These are phyloP conservation scores for Trichophyton rubrum DNA, from an alignment of 2,329 filamentous ascomycete genomes.

Conservation along the genomic window DNA sequence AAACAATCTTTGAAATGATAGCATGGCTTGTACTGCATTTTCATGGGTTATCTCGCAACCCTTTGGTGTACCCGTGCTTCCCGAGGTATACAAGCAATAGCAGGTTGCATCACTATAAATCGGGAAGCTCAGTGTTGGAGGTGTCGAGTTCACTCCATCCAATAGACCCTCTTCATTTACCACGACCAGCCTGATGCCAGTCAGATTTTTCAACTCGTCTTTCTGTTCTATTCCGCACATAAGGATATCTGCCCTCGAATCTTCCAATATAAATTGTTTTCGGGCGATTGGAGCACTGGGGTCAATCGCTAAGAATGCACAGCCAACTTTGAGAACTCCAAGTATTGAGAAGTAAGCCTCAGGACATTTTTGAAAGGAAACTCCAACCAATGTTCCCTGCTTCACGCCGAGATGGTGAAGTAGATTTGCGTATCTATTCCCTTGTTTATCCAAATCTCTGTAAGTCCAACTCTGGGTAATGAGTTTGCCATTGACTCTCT, in stretches of 20 bases:
- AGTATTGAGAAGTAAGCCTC: slow-evolving; percentile 73
- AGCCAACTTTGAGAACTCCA: slow-evolving; percentile 70
- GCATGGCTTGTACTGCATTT: slow-evolving; percentile 79
- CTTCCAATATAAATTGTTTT: slow-evolving; percentile 64
- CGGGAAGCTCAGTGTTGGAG: slow-evolving; percentile 23
- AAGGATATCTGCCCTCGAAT: slow-evolving; percentile 55
- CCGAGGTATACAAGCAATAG: slow-evolving; percentile 79
- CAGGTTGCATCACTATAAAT: slow-evolving; percentile 47
- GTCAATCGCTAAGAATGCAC: slow-evolving; percentile 69
- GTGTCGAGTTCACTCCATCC: slow-evolving; percentile 24
- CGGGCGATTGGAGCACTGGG: slow-evolving; percentile 57
- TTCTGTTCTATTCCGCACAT: slow-evolving; percentile 43
- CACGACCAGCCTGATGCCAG: slow-evolving; percentile 32
- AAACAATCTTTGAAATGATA: slow-evolving; percentile 73
- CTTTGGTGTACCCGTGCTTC: slow-evolving; percentile 76
- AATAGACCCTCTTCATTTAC: slow-evolving; percentile 33
- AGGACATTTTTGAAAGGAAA: slow-evolving; percentile 75
- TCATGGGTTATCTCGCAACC: slow-evolving; percentile 81
- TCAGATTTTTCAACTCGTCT: slow-evolving; percentile 25
- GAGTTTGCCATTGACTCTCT: slow-evolving; percentile 37
- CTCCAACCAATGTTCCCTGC: slow-evolving; percentile 53
- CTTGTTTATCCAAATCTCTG: slow-evolving; percentile 53
- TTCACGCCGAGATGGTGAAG: slow-evolving; percentile 39
- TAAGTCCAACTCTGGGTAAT: slow-evolving; percentile 58
- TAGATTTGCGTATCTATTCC: slow-evolving; percentile 59